These are phyloP conservation scores for Canariomyces notabilis DNA, from an alignment of 2,329 filamentous ascomycete genomes.

Conservation along the genomic window DNA sequence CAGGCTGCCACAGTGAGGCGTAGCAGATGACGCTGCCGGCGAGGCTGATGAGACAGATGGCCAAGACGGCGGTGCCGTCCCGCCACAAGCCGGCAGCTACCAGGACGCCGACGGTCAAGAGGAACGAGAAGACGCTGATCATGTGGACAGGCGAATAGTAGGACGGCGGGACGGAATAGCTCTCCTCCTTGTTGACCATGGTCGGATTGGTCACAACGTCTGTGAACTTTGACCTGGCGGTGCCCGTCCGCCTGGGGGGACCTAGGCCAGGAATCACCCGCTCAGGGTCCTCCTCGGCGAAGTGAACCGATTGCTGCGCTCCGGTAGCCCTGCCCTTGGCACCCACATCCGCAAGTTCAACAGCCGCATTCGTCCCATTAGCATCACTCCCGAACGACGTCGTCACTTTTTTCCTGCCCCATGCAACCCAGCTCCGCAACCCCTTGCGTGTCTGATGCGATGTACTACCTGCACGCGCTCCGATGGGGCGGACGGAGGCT, in stretches of 20 bases:
- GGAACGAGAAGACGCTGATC: constrained; percentile 46
- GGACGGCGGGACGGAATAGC: constrained; percentile 45
- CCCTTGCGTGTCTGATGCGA: neutral
- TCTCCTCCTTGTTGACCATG: constrained; percentile 33
- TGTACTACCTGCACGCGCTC: no score
- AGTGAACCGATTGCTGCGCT: constrained; percentile 16
- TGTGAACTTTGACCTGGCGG: constrained; percentile 37
- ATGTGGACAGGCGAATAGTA: constrained; percentile 50
- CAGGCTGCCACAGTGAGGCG: constrained; percentile 54
- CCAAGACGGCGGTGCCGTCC: constrained; percentile 48
- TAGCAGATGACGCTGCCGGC: constrained; percentile 51
- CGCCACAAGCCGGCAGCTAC: constrained; percentile 36
- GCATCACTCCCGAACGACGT: neutral
- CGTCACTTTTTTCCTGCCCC: neutral
- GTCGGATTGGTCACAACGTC: constrained; percentile 41
- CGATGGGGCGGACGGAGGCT: no score
- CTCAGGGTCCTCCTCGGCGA: constrained; percentile 24
- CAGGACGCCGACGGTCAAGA: constrained; percentile 46
- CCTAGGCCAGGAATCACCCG: neutral
- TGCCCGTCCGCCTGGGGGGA: constrained; percentile 29
- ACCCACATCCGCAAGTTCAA: neutral
- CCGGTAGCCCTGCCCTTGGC: constrained; percentile 2
- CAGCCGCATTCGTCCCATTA: neutral
- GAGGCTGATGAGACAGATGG: constrained; percentile 47
- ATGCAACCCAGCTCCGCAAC: neutral